These are phyloP conservation scores for Fusarium sulawesiense DNA, from an alignment of 2,329 filamentous ascomycete species.

Conservation along the genomic window DNA sequence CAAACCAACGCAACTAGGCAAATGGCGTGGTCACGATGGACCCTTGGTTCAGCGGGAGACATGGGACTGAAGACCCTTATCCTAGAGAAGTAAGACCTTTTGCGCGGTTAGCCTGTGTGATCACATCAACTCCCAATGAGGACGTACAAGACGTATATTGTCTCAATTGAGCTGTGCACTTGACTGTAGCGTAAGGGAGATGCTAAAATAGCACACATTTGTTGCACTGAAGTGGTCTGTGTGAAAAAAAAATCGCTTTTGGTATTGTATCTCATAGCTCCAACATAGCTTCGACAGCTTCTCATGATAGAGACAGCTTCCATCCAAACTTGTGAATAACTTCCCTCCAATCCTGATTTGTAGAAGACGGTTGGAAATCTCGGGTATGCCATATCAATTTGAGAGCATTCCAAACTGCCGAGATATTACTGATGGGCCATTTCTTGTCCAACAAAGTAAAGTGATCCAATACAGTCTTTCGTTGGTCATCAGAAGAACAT, in stretches of 20 bases:
- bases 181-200: background rate
- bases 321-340: conserved; percentile 44
- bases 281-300: background rate
- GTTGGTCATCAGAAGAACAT: conserved; percentile 39
- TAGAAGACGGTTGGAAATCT: conserved; percentile 21
- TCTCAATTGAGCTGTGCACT: background rate
- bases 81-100: background rate
- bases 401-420: conserved; percentile 39
- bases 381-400: conserved; percentile 40
- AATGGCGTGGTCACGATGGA: conserved; percentile 6
- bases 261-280: background rate
- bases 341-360: conserved; percentile 40
- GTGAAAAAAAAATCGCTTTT: background rate
- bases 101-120: background rate
- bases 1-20: background rate
- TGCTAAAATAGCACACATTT: background rate
- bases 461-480: conserved; percentile 35
- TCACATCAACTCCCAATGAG: background rate
- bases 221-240: background rate
- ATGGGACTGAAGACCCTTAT: background rate
- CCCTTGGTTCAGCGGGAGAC: background rate
- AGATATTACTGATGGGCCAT: conserved; percentile 44
- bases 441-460: conserved; percentile 38
- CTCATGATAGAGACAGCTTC: conserved; percentile 32
- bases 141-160: background rate